A percentile compares a stretch with the other conserved stretches of the same genome.
phyloP scores from a whole-genome alignment of 495 filamentous ascomycete species.

The Cercophora samala region DNA sequence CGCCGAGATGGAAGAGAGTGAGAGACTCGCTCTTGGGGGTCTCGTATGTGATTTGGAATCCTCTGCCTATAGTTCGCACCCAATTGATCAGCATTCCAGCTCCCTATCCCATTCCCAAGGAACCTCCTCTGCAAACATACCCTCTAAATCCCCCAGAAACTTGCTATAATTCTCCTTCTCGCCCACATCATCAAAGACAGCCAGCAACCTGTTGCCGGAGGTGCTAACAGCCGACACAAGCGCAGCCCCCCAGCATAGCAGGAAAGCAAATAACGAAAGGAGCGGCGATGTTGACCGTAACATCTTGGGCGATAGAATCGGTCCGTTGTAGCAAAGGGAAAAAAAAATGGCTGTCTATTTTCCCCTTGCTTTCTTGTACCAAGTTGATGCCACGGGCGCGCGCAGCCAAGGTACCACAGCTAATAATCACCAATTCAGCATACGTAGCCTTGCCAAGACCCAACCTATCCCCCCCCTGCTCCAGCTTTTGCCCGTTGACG shows the following conservation, averaged over 20 bases:
- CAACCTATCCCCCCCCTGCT: slow-evolving; percentile 7
- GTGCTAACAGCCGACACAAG: slow-evolving; percentile 73
- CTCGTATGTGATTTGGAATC: slow-evolving; percentile 74
- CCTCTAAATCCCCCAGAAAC: slow-evolving; percentile 76
- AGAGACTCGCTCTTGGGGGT: slow-evolving; percentile 82
- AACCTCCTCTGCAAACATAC: slow-evolving; percentile 44
- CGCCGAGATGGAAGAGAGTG: slow-evolving; percentile 80
- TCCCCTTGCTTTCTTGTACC: neutral
- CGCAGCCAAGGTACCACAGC: neutral
- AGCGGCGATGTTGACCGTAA: slow-evolving; percentile 64
- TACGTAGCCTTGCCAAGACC: slow-evolving; percentile 42
- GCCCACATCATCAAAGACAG: slow-evolving; percentile 75
- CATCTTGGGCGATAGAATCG: slow-evolving; percentile 29
- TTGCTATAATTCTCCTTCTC: slow-evolving; percentile 78
- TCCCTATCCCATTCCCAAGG: neutral
- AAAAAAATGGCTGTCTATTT: neutral
- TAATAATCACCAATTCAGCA: slow-evolving; percentile 26
- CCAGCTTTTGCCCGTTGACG: neutral
- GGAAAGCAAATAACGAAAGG: slow-evolving; percentile 63
- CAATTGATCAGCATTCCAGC: slow-evolving; percentile 22
- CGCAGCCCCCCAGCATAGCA: slow-evolving; percentile 48
- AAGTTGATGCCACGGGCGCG: slow-evolving; percentile 15
- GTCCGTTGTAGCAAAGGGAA: slow-evolving; percentile 21
- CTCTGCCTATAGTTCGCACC: slow-evolving; percentile 58
- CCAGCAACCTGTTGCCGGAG: slow-evolving; percentile 76